Base-by-base conservation (phyloP, 768 basidiomycete genomes). In the Termitomyces sp. region DNA sequence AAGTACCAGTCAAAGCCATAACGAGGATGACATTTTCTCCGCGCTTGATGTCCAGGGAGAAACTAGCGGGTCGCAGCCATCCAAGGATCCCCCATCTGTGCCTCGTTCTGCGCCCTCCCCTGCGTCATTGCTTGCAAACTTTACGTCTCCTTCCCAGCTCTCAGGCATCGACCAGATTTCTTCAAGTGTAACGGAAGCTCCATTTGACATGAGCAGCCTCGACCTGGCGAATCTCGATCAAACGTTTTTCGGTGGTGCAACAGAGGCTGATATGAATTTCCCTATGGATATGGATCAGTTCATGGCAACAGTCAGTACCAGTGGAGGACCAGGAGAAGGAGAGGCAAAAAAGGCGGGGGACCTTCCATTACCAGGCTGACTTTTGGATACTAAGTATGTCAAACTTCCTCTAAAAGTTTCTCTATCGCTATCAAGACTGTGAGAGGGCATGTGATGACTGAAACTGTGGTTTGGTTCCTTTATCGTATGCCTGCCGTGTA, bases 251-350 rank as follows among this genome's bases (percentile, higher is more conserved):
- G 69, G 67, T 1, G 66, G 72, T 54, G 60, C 69, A 32, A 59
- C 69, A 46, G 68, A 71, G 44, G n/a, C 72, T 5, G 80, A 75
- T 36, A 74, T 84, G 69, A 74, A 70, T 59, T 75, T 83, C 60
- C 40, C 68, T 1, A 71, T 75, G 67, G 82, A 82, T 61, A 81
- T 86, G 80, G 81, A 82, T 45, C 74, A 76, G 18, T 72, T 86
- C 52, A 68, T 85, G 64, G 74, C 71, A 47, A 79, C 83, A 70
- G 59, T 60, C 18, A 56, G 14, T 52, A 40, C 36, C 10, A 33
- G 43, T 44, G 65, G 66, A 52, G 61, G 62, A 53, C 65, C 68
- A 54, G 60, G 43, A 28, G 65, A 62, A 14, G 58, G 41, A n/a
- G 57, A 58, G 11, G 54, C 20, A 13, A 59, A 55, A 26, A 44